Evolutionary conservation across 495 filamentous ascomycete species (phyloP).

Genomic region (Neurospora tetrasperma): DNA sequence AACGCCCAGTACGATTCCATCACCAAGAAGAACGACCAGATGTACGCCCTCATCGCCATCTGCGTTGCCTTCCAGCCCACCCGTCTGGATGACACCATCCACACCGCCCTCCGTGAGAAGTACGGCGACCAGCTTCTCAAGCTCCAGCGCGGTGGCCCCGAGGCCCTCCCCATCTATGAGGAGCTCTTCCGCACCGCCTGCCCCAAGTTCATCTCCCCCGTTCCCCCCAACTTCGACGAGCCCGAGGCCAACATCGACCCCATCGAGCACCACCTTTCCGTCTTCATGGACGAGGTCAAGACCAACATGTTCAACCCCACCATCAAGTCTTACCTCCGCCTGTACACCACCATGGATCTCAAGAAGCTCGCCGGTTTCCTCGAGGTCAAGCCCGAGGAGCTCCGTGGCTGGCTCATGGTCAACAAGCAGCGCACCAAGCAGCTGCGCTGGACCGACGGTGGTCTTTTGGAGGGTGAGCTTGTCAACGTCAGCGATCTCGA

Average conservation of each 20-base stretch:
- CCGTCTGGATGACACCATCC: conserved; percentile 95
- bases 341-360: conserved; percentile 98
- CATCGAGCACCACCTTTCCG: conserved; percentile 87
- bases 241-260: conserved; percentile 91
- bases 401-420: conserved; percentile 81
- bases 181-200: conserved; percentile 91
- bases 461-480: conserved; percentile 81
- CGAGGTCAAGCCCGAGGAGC: conserved; percentile 84
- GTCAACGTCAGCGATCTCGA: conserved; percentile 88
- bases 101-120: conserved; percentile 95
- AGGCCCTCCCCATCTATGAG: conserved; percentile 90
- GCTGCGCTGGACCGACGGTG: conserved; percentile 85
- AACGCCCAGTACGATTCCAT: conserved; percentile 94
- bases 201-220: conserved; percentile 98
- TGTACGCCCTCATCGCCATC: conserved; percentile 98
- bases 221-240: conserved; percentile 93
- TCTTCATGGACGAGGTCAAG: conserved; percentile 99
- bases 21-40: conserved; percentile 99
- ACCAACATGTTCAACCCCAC: conserved; percentile 92
- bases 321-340: conserved; percentile 93
- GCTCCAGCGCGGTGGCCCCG: conserved; percentile 89
- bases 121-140: conserved; percentile 94
- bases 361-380: conserved; percentile 97
- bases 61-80: conserved; percentile 96
- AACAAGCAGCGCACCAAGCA: conserved; percentile 98